Conservation (phyloP, 2,329 filamentous ascomycete species). For the Aspergillus alliaceus region DNA sequence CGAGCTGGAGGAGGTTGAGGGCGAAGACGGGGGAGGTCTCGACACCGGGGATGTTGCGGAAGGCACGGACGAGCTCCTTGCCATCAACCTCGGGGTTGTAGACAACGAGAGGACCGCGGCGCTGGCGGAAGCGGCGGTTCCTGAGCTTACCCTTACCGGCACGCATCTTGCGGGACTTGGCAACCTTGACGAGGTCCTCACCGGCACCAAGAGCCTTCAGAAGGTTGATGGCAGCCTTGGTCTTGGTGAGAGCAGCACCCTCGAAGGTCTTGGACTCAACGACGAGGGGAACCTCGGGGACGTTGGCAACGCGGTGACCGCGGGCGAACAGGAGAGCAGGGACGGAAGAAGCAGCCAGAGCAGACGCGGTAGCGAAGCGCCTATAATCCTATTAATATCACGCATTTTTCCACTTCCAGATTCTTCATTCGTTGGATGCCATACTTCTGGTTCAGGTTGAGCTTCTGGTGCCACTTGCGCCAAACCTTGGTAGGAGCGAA, state of each 20-base stretch:
- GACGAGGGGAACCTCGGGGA: constrained; percentile 96
- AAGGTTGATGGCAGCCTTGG: constrained; percentile 79
- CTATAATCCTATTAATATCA: constrained; percentile 43
- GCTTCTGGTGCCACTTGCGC: constrained; percentile 99
- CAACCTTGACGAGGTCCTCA: constrained; percentile 91
- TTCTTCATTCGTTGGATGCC: constrained; percentile 27
- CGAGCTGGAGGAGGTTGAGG: constrained; percentile 98
- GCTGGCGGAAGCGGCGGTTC: constrained; percentile 94
- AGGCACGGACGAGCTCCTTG: constrained; percentile 88
- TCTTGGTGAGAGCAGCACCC: constrained; percentile 78
- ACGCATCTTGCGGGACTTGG: constrained; percentile 92
- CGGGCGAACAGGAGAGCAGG: constrained; percentile 93
- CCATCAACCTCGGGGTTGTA: constrained; percentile 95
- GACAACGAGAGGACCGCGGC: constrained; percentile 95
- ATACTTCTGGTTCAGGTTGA: constrained; percentile 98
- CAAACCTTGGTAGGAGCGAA: constrained; percentile 99
- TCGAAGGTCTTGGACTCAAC: constrained; percentile 88
- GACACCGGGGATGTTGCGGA: constrained; percentile 98
- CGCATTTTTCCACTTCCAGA: constrained; percentile 1
- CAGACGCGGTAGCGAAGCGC: constrained; percentile 97
- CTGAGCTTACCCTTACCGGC: constrained; percentile 99
- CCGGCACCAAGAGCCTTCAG: constrained; percentile 89
- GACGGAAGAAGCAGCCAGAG: constrained; percentile 92
- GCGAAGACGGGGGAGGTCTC: constrained; percentile 93
- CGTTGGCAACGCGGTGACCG: constrained; percentile 88